phyloP scores from a whole-genome alignment of 305 asterid genomes.

The Solanum chacoense region DNA sequence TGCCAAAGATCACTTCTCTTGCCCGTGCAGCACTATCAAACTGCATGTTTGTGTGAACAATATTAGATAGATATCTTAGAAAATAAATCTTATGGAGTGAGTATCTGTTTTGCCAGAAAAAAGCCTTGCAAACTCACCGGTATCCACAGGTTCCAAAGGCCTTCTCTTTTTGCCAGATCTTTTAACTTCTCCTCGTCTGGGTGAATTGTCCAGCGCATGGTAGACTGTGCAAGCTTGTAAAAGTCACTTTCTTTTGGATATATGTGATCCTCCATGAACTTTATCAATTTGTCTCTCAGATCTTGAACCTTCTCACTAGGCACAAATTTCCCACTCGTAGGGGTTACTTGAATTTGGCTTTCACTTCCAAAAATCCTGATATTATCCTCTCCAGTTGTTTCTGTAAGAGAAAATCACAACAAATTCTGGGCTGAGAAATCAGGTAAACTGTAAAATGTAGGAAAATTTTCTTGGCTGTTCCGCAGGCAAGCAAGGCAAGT shows the following conservation, averaged over 20 bases:
- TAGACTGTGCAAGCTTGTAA: constrained; percentile 63
- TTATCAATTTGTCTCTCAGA: constrained; percentile 53
- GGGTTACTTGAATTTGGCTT: constrained; percentile 8
- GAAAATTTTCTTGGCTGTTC: background rate
- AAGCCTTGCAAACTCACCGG: constrained; percentile 43
- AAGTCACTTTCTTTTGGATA: constrained; percentile 77
- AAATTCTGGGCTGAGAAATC: background rate
- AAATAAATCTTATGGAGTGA: background rate
- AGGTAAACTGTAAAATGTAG: background rate
- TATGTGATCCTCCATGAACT: constrained; percentile 72
- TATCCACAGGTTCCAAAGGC: constrained; percentile 88
- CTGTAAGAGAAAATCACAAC: constrained; percentile 13
- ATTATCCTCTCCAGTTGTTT: constrained; percentile 21
- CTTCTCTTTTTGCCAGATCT: constrained; percentile 71
- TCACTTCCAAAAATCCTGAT: constrained; percentile 17
- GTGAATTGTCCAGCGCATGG: constrained; percentile 78
- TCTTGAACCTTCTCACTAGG: constrained; percentile 62
- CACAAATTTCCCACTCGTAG: constrained; percentile 52
- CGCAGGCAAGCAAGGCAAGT: background rate
- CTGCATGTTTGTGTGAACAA: constrained; percentile 28
- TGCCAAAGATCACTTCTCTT: constrained; percentile 43
- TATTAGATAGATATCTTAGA: background rate
- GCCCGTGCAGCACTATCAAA: constrained; percentile 89
- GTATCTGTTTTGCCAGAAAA: background rate
- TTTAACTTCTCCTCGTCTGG: constrained; percentile 86